Base-by-base conservation (phyloP, 257 asterid species). In the Solanum dulcamara region DNA sequence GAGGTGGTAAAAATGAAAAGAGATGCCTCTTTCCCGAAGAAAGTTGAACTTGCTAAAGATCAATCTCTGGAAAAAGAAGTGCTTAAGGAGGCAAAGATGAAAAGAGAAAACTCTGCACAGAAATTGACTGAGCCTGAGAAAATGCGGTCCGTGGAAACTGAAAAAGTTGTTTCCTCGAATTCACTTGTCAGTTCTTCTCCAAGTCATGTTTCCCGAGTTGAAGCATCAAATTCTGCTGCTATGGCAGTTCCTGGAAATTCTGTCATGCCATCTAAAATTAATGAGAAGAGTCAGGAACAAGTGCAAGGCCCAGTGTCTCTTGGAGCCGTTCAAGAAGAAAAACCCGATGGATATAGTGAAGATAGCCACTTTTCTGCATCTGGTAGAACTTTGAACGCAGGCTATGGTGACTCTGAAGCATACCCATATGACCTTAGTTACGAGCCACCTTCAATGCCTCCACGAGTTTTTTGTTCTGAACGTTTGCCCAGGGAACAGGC, bases 401-500 rank as follows among this genome's bases (percentile, higher is more conserved):
- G 87, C 86, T 89, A 82, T 88, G 91, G 85, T 32, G 93, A 88
- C 77, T 83, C 89, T 66, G 93, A 89, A 57, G 86, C 85, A 24
- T 85, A 67, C 85, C 79, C 90, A 70, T 85, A 82, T 66, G 93
- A 90, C 81, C 86, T 88, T 64, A 88, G 86, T 90, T 85, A 87
- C 50, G 97, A 92, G 88, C 87, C 89, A 67, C 90, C 88, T 70
- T 70, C 88, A 86, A 89, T 86, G 88, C 92, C 99, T 85, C 98
- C 90, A 70, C 91, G 92, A 68, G 42, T 85, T 53, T 96, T 93
- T 83, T 94, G 85, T 62, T 96, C 99, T 33, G 99, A 94, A 88
- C 85, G 97, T 82, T 84, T 93, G 55, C 98, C 88, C 46, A 89
- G 98, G 68, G 98, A 94, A 68, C 98, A 90, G 83, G 84, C 92